Conservation (phyloP, 306 rosid species). For the Lagenaria siceraria region DNA sequence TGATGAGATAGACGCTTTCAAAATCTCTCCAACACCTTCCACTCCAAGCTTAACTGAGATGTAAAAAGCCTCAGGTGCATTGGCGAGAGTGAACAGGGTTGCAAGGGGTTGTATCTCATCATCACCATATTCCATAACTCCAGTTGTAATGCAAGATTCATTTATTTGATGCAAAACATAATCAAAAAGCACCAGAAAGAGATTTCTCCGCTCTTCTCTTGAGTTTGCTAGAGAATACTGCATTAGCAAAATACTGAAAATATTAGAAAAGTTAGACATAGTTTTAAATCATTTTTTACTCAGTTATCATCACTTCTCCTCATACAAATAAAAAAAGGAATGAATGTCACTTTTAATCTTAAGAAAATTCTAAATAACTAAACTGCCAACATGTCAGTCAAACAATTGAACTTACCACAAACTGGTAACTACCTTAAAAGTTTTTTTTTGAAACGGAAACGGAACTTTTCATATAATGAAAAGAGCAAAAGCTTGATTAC, state of each 20-base stretch:
- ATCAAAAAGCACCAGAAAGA: constrained; percentile 87
- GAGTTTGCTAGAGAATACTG: constrained; percentile 91
- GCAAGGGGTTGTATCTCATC: constrained; percentile 95
- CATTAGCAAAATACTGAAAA: constrained; percentile 13
- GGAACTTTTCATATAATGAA: too few species aligned
- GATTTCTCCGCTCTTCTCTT: constrained; percentile 80
- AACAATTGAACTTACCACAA: background rate
- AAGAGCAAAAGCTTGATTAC: too few species aligned
- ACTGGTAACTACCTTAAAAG: background rate
- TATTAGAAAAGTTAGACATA: background rate
- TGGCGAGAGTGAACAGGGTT: constrained; percentile 62
- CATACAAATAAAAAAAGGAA: background rate
- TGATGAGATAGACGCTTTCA: constrained; percentile 73
- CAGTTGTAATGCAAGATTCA: constrained; percentile 51
- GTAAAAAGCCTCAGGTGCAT: constrained; percentile 88
- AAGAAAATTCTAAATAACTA: background rate
- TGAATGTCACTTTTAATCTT: background rate
- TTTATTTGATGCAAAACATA: constrained; percentile 80
- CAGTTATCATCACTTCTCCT: constrained; percentile 3
- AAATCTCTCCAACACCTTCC: constrained; percentile 86
- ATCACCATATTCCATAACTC: constrained; percentile 61
- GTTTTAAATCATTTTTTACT: background rate
- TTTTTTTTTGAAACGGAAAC: too few species aligned
- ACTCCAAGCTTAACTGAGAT: constrained; percentile 92
- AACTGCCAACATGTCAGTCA: background rate